Conservation (phyloP, 352 stramenopile species). For the Thraustochytrium striatum region DNA sequence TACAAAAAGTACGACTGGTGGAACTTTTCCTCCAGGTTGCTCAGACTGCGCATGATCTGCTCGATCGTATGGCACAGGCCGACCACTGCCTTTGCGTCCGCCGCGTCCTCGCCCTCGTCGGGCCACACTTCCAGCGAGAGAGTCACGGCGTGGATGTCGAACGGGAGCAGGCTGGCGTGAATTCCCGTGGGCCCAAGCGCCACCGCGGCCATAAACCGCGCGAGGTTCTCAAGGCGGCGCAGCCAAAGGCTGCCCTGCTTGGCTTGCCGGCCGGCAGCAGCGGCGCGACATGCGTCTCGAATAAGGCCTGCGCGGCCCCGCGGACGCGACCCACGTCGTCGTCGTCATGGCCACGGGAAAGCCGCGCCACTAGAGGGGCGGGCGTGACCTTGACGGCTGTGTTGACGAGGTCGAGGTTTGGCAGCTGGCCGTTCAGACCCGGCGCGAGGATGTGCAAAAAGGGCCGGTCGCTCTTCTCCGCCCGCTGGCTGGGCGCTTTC, state of each 20-base stretch:
- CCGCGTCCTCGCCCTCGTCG: background rate
- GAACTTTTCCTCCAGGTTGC: conserved; percentile 78
- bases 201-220: conserved; percentile 17
- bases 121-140: background rate
- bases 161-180: conserved; percentile 19
- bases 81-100: background rate
- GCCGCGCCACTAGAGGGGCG: background rate
- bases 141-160: conserved; percentile 12
- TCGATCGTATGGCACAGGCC: background rate
- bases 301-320: background rate
- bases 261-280: background rate
- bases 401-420: conserved; percentile 78
- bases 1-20: conserved; percentile 81
- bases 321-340: background rate
- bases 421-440: conserved; percentile 73
- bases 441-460: conserved; percentile 59
- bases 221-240: background rate
- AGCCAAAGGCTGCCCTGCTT: background rate
- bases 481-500: background rate
- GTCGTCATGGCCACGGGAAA: background rate
- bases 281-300: background rate
- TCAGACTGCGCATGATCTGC: conserved; percentile 64
- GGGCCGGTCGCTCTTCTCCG: background rate
- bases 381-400: background rate
- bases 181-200: conserved; percentile 16